Evolutionary conservation across 306 rosid species (phyloP).

Genomic region (Quercus berberidifolia): DNA sequence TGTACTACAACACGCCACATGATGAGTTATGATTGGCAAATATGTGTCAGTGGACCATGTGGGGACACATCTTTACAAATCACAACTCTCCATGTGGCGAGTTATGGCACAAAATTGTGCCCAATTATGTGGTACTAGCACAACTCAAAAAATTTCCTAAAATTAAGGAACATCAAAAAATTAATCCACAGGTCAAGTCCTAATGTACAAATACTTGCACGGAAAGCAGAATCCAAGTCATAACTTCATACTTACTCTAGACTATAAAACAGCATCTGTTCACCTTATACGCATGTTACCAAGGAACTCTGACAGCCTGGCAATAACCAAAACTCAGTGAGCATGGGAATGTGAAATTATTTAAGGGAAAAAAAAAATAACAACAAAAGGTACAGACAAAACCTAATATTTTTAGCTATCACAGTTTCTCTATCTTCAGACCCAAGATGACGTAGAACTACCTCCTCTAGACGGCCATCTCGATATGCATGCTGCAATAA

Average conservation of each 20-base stretch:
- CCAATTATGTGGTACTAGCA: too few species aligned
- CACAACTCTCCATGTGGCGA: too few species aligned
- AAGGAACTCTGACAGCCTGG: constrained; percentile 91
- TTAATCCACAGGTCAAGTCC: neutral
- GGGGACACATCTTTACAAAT: too few species aligned
- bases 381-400: constrained; percentile 6
- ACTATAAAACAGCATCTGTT: too few species aligned
- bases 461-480: constrained; percentile 84
- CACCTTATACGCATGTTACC: constrained; percentile 59
- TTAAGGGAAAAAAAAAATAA: neutral
- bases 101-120: too few species aligned
- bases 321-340: constrained; percentile 20
- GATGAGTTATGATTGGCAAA: too few species aligned
- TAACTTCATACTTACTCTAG: constrained; percentile 15
- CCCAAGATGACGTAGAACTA: constrained; percentile 79
- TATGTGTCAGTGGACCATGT: too few species aligned
- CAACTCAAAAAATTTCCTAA: neutral
- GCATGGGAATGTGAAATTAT: neutral
- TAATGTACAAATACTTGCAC: neutral
- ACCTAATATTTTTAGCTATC: too few species aligned
- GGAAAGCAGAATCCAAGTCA: constrained; percentile 12
- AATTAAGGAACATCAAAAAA: neutral
- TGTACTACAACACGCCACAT: too few species aligned
- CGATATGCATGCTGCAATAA: constrained; percentile 77
- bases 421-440: too few species aligned